Base-by-base conservation (phyloP, 495 filamentous ascomycete species). In the Apodospora peruviana region DNA sequence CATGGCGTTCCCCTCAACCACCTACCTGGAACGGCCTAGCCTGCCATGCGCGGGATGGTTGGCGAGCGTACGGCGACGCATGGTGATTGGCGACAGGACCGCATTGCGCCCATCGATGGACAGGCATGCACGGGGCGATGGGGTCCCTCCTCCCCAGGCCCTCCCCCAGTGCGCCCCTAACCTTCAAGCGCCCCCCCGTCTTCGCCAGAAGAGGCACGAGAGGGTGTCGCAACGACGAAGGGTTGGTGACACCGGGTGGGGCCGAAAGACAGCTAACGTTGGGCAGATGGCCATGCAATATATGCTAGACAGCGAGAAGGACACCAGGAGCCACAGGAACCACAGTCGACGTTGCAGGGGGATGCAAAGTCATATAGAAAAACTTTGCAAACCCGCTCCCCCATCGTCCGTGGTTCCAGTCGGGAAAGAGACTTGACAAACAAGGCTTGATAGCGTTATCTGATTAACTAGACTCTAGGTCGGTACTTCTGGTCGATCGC, bases 11-110 rank as follows among this genome's bases (percentile, higher is more conserved):
- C 46, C 52, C 25, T 48, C 54, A 66, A 62, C 61, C 64, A 67
- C 64, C 64, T 67, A 57, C 64, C 64, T 22, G 59, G 59, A 65
- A 65, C 56, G 62, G 59, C 53, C 59, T 67, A 67, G 64, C 57
- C 54, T 41, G 27, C 20, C 51, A 53, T 54, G 49, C 51, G 52
- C 50, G 50, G 47, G 53, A 61, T 55, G 47, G 55, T 36, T 45
- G 51, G 32, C 50, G 58, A 47, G 47, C 17, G 44, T 44, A 45
- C 46, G 40, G 48, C 46, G 40, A 32, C 48, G 42, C 20, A 18
- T 39, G 19, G 23, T 57, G 59, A 62, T 62, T 62, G 59, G 59
- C 40, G 47, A 38, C 35, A 21, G 24, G n/a, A 14, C 34, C 38
- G 37, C 20, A 24, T 45, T 41, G 25, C 56, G 56, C 49, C 49